Evolutionary conservation across 129 eudicot species (phyloP).

Genomic region (Centella asiatica): DNA sequence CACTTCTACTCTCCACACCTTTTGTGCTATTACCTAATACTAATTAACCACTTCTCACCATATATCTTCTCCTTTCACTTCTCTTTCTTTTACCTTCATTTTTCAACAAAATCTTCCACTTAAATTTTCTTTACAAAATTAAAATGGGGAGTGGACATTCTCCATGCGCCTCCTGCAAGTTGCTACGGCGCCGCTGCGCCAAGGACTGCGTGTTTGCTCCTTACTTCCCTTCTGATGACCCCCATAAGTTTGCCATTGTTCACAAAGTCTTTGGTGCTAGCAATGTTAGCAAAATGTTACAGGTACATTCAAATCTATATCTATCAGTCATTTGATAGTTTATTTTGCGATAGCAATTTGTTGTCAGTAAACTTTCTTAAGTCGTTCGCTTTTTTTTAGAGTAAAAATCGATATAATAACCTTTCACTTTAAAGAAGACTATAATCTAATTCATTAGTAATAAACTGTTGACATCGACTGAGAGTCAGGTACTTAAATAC

Average conservation of each 20-base stretch:
- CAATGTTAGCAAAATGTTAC: conserved; percentile 86
- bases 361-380: no score
- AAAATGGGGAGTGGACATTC: conserved; percentile 40
- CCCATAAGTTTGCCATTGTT: conserved; percentile 77
- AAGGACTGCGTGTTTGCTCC: conserved; percentile 84
- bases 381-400: no score
- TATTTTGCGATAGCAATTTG: no score
- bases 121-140: background rate
- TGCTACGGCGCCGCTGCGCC: conserved; percentile 77
- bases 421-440: no score
- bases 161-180: conserved; percentile 85
- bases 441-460: no score
- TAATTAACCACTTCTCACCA: no score
- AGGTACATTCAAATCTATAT: conserved; percentile 28
- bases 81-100: background rate
- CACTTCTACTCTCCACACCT: conserved; percentile 4
- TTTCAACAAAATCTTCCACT: background rate
- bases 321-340: background rate
- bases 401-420: no score
- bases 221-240: conserved; percentile 80
- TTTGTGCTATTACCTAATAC: no score
- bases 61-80: background rate
- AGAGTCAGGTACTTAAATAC: no score
- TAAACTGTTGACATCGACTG: no score
- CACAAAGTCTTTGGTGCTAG: conserved; percentile 93